These are phyloP conservation scores for Colletotrichum ledebouriae DNA, from an alignment of 2,329 filamentous ascomycete species.

Conservation along the genomic window DNA sequence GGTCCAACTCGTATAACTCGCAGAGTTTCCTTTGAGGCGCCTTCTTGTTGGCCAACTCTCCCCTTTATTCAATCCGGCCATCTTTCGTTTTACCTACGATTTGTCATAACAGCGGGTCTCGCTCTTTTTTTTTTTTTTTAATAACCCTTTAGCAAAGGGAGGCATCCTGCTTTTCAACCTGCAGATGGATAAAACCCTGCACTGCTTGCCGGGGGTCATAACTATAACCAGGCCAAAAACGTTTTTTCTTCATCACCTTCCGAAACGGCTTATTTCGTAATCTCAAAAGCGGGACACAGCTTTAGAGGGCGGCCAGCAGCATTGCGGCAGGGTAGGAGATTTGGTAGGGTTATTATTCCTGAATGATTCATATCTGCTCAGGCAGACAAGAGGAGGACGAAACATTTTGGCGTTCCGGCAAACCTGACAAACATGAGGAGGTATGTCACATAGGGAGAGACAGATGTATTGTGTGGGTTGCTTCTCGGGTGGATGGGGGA, in stretches of 20 bases:
- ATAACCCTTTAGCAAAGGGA: neutral
- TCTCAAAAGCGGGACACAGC: conserved; percentile 4
- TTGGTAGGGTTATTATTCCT: too few relatives aligned
- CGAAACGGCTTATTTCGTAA: neutral
- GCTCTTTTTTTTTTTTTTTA: neutral
- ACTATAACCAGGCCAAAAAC: conserved; percentile 14
- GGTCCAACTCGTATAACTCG: conserved; percentile 42
- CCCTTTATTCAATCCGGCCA: neutral
- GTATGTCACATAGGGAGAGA: neutral
- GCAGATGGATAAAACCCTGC: neutral
- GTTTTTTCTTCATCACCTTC: neutral
- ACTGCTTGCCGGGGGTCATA: conserved; percentile 33
- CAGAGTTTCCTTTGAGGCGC: conserved; percentile 36
- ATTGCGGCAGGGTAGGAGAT: conserved; percentile 4
- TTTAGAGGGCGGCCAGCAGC: conserved; percentile 21
- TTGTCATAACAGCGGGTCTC: neutral
- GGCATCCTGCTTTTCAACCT: conserved; percentile 8
- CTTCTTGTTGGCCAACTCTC: neutral
- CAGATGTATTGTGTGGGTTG: too few relatives aligned
- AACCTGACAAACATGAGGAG: conserved; percentile 5
- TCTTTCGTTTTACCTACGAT: neutral
- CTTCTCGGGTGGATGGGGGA: neutral
- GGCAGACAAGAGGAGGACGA: too few relatives aligned
- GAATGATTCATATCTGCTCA: neutral
- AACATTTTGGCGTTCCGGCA: conserved; percentile 9